Conservation (phyloP, 352 stramenopile genomes). For the Globisporangium splendens region DNA sequence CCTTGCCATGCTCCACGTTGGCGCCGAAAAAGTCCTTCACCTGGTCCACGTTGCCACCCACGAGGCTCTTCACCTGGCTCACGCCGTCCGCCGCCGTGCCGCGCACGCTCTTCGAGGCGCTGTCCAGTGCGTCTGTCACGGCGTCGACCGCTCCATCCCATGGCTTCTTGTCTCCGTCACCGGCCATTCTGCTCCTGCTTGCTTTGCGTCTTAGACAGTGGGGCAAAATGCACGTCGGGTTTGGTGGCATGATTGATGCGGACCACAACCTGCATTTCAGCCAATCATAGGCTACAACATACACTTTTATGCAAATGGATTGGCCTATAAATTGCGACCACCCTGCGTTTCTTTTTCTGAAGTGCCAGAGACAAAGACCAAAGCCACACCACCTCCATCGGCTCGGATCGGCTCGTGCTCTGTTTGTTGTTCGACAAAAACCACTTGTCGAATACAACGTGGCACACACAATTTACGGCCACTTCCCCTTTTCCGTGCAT, state of each 20-base stretch:
- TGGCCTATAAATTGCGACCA: neutral
- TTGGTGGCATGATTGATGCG: neutral
- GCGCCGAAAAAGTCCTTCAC: slow-evolving; percentile 34
- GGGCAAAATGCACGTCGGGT: neutral
- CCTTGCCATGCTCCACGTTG: slow-evolving; percentile 50
- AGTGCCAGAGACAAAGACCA: neutral
- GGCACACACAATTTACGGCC: neutral
- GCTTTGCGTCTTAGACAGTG: neutral
- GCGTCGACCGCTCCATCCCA: slow-evolving; percentile 43
- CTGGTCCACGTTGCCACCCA: slow-evolving; percentile 37
- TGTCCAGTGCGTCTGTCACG: slow-evolving; percentile 47
- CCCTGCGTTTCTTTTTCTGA: neutral
- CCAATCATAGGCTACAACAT: neutral
- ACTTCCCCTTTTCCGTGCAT: neutral
- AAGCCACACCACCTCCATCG: neutral
- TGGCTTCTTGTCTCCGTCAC: slow-evolving; percentile 50
- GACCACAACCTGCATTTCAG: neutral
- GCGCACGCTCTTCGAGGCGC: slow-evolving; percentile 44
- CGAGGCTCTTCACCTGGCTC: slow-evolving; percentile 39
- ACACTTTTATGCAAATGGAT: neutral
- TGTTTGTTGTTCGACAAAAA: neutral
- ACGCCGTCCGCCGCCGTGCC: slow-evolving; percentile 29
- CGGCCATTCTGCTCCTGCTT: slow-evolving; percentile 13
- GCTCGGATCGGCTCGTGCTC: neutral
- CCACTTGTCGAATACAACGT: neutral